Evolutionary conservation across 441 rosid species (phyloP), one percentile per base, ranked within the genome.

Genomic region (Adansonia grandidieri): DNA sequence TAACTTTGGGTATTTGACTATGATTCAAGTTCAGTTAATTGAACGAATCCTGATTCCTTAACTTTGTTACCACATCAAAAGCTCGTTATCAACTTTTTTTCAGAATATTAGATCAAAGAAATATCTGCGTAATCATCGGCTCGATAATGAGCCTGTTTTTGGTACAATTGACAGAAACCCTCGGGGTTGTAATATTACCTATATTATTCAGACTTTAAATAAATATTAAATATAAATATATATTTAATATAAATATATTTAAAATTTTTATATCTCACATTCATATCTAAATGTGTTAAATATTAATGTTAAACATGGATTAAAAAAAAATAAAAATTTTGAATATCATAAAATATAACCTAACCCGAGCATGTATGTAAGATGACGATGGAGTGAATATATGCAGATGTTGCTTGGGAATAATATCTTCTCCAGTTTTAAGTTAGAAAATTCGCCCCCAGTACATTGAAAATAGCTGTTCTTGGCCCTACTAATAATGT

Each of bases 391-490:
- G 22, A 44, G 28, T 74, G 73, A 80, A 44, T 53, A 44, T 51
- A 40, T 15, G 63, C 10, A 13, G 15, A 71, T 22, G n/a, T 56
- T 71, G 81, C 75, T 78, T n/a, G 44, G 53, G 66, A 82, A 83
- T 81, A 83, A 77, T 57, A 50, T 10, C 76, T 44, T 60, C 74
- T 80, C 68, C 82, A 71, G 80, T 70, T 85, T 82, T 82, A 78
- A 82, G 81, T 78, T 75, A 61, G 66, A 77, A 78, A 84, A 51
- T 70, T 80, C 69, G 54, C 77, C 42, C 80, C 61, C 82, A 56
- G 85, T 72, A 72, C 84, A 56, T 79, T 68, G 76, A 75, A 74
- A 9, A 68, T 77, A 83, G 86, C 90, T 86, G 85, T 84, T 77
- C 63, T 45, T 17, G 82, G 42, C 78, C 84, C 82, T 80, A 78